Percentiles rank a stretch among this genome's conserved stretches.
Conservation (phyloP, 495 filamentous ascomycete genomes). For the Neurospora sp. region DNA sequence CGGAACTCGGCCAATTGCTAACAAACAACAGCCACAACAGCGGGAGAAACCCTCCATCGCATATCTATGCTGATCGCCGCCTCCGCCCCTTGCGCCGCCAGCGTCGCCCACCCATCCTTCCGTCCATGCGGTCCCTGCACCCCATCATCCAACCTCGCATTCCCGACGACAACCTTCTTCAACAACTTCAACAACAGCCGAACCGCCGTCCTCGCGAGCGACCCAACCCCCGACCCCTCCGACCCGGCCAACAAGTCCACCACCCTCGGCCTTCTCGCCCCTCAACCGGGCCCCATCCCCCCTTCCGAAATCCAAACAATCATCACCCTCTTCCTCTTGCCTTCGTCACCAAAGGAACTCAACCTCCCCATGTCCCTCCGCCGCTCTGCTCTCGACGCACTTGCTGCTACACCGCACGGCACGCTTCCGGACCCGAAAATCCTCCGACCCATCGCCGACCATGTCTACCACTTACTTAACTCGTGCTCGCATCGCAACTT, state of each 20-base stretch:
- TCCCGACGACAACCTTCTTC: not conserved
- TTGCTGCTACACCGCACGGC: constrained; percentile 3
- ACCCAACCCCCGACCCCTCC: not conserved
- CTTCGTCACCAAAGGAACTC: constrained; percentile 29
- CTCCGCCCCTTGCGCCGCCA: constrained; percentile 18
- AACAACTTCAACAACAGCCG: constrained; percentile 5
- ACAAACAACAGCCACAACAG: constrained; percentile 1
- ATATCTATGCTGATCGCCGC: constrained; percentile 26
- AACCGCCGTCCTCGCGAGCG: constrained; percentile 1
- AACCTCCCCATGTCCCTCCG: constrained; percentile 30
- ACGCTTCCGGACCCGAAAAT: constrained; percentile 17
- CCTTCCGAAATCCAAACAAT: constrained; percentile 26
- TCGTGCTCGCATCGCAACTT: constrained; percentile 43
- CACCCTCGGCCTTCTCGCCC: not conserved
- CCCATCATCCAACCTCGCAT: not conserved
- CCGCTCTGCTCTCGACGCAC: constrained; percentile 16
- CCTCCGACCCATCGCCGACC: constrained; percentile 29
- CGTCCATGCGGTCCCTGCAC: not conserved
- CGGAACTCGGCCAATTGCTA: not conserved
- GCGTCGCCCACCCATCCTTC: not conserved
- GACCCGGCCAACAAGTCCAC: constrained; percentile 1
- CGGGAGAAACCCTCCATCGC: constrained; percentile 21
- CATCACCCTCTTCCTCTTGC: constrained; percentile 26
- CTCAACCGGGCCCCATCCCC: constrained; percentile 1
- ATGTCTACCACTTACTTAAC: constrained; percentile 34